Evolutionary conservation across 257 asterid genomes (phyloP).

Genomic region (Forsythia viridissima): DNA sequence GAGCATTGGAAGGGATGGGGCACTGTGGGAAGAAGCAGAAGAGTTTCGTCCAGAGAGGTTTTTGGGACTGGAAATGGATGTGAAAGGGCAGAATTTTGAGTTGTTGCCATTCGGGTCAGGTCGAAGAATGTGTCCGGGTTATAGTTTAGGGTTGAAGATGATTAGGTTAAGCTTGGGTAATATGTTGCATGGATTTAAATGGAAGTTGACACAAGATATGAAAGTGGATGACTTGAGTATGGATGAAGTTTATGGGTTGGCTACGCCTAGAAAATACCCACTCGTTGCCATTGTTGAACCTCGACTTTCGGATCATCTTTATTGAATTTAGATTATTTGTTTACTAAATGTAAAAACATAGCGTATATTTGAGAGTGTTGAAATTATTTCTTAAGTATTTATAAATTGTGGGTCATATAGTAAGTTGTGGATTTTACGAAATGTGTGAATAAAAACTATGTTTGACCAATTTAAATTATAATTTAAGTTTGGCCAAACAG

Average conservation of each 20-base stretch:
- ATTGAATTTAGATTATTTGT: not conserved
- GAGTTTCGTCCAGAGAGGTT: slow-evolving; percentile 58
- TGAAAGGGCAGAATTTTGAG: slow-evolving; percentile 55
- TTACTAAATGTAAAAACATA: too few species aligned
- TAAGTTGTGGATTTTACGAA: too few species aligned
- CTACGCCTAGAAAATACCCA: slow-evolving; percentile 50
- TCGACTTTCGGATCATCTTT: slow-evolving; percentile 37
- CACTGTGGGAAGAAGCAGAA: slow-evolving; percentile 47
- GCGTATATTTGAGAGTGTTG: too few species aligned
- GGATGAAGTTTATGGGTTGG: slow-evolving; percentile 60
- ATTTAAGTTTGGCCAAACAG: too few species aligned
- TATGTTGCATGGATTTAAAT: slow-evolving; percentile 52
- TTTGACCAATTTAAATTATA: too few species aligned
- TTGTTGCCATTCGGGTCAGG: slow-evolving; percentile 65
- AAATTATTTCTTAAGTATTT: too few species aligned
- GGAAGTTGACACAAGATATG: slow-evolving; percentile 40
- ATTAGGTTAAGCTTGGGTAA: slow-evolving; percentile 55
- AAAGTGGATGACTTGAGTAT: slow-evolving; percentile 25
- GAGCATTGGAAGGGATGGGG: slow-evolving; percentile 60
- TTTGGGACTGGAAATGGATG: slow-evolving; percentile 37
- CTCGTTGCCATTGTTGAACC: slow-evolving; percentile 37
- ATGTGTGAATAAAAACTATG: too few species aligned
- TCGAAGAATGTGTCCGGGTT: slow-evolving; percentile 66
- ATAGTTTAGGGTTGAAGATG: slow-evolving; percentile 54
- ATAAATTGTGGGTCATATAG: too few species aligned